phyloP scores from a whole-genome alignment of 176 grass and related monocot genomes.

The Neostapfia colusana region DNA sequence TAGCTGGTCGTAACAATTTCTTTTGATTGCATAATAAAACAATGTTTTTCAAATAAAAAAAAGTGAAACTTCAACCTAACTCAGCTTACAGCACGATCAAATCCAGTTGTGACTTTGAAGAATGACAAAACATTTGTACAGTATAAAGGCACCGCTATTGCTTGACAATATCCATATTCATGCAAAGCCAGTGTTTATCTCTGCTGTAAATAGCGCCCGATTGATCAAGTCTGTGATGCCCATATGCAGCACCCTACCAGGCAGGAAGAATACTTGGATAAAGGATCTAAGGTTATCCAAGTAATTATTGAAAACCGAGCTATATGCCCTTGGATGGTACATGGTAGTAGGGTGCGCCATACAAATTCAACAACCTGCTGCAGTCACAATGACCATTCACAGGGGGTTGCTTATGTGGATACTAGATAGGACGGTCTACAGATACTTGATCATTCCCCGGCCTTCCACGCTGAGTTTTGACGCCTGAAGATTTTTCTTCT shows the following conservation, averaged over 20 bases:
- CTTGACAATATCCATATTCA: conserved; percentile 17
- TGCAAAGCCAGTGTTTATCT: neutral
- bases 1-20: neutral
- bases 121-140: conserved; percentile 38
- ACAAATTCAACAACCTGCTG: conserved; percentile 9
- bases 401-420: neutral
- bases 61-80: neutral
- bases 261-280: conserved; percentile 31
- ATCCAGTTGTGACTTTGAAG: conserved; percentile 8
- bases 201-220: neutral
- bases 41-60: neutral
- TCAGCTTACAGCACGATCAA: conserved; percentile 1
- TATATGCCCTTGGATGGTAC: neutral
- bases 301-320: conserved; percentile 33
- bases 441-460: conserved; percentile 89
- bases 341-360: neutral
- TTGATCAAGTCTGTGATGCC: neutral
- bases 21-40: conserved; percentile 10
- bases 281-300: conserved; percentile 25
- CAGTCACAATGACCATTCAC: neutral
- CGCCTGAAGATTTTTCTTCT: conserved; percentile 97
- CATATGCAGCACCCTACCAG: conserved; percentile 29
- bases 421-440: conserved; percentile 40
- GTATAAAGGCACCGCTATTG: conserved; percentile 18
- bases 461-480: conserved; percentile 92